Base-by-base conservation (phyloP, 257 asterid species). In the Solanum commersonii region DNA sequence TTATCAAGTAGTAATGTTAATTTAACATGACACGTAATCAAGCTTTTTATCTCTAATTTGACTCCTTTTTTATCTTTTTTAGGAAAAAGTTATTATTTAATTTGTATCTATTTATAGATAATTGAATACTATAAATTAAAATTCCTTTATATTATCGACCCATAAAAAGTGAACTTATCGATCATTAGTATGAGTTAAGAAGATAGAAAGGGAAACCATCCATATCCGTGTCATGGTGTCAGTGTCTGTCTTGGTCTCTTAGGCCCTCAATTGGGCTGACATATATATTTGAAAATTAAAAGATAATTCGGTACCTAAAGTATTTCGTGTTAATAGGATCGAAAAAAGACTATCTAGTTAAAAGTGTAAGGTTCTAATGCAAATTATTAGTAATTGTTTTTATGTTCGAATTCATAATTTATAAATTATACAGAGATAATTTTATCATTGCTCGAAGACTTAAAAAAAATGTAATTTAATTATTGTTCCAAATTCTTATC, bases 221-320 rank as follows among this genome's bases (percentile, higher is more conserved):
- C 92, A 90, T 87, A 91, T 92, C 94, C 91, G 72, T 89, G 90
- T 92, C 96, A 91, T 95, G 91, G 82, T 89, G 90, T 90, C 96
- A 92, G 90, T 7, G 37, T 78, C n/a, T 42, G 63, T 78, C 35
- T 42, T 42, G 63, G 35, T 8, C 37, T 42, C 23, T 78, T 42
- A 42, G 37, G 63, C 15, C 63, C 84, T 25, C 65, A 42, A 74
- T 37, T 74, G 18, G 8, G 10, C 3, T 22, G 52, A 22, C 52
- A 16, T 10, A 74, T 22, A 35, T 72, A 72, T 22, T 74, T 8
- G 1, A 7, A 67, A 56, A 15, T 65, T 13, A 71, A 71, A 71
- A 31, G 3, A 33, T 16, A 68, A 1, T 0, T 68, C 0, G 33
- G 1, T 12, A 27, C 0, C 16, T 6, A 68, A 68, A 68, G 3